Conservation (phyloP, 2,329 filamentous ascomycete genomes). For the Neopestalotiopsis sp. region DNA sequence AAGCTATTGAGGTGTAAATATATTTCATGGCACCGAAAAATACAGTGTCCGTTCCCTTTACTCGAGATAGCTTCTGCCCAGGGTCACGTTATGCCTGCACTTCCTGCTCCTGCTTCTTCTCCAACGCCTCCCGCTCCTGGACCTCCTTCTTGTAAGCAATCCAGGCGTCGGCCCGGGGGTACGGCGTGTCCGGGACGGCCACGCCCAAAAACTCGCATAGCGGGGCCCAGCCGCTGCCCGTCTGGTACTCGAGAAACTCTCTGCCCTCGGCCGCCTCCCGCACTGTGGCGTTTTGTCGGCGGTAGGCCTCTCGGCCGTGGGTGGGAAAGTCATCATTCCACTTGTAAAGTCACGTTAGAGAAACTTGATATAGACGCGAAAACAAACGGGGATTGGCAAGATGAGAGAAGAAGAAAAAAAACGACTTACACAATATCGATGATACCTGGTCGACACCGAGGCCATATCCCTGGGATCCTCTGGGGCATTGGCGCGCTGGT, state of each 20-base stretch:
- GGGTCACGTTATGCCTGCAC: no score
- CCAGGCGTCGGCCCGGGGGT: slow-evolving; percentile 37
- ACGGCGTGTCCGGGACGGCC: slow-evolving; percentile 27
- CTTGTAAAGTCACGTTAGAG: not conserved
- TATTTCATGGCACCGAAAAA: no score
- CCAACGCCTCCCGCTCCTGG: slow-evolving; percentile 5
- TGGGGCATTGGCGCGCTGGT: slow-evolving; percentile 24
- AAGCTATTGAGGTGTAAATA: no score
- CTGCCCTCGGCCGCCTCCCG: slow-evolving; percentile 21
- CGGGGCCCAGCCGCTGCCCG: slow-evolving; percentile 33
- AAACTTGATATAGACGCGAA: no score
- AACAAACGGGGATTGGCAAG: no score
- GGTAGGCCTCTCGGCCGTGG: slow-evolving; percentile 28
- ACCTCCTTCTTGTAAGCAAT: slow-evolving; percentile 29
- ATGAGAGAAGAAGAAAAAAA: not conserved
- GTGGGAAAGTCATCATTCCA: slow-evolving; percentile 34
- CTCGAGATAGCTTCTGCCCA: no score
- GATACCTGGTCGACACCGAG: slow-evolving; percentile 29
- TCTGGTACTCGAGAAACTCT: slow-evolving; percentile 32
- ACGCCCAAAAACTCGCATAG: slow-evolving; percentile 34
- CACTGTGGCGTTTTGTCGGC: slow-evolving; percentile 31
- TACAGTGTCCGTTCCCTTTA: no score
- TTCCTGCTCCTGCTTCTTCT: not conserved
- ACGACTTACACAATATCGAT: slow-evolving; percentile 28
- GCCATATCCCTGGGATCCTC: slow-evolving; percentile 28